Base-by-base conservation (phyloP, 2,329 filamentous ascomycete species). In the Teratosphaeria zuluensis region DNA sequence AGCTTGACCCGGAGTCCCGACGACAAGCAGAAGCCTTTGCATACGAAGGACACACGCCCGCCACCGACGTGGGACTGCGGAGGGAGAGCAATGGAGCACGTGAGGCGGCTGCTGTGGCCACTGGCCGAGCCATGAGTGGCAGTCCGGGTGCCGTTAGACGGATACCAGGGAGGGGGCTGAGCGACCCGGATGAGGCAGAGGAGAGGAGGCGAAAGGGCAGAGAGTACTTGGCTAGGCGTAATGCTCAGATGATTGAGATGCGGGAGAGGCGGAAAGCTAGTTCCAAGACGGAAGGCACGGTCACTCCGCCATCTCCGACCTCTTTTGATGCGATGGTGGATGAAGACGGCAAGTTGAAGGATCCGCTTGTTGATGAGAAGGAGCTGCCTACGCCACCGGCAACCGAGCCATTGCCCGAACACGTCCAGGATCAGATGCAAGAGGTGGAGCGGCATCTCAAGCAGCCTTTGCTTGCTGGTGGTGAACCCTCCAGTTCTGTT, bases 1-100 rank as follows among this genome's bases (percentile, higher is more conserved):
- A 84, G 56, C 77, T 85, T 42, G 78, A 82, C 56, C 79, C 80
- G 3, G 70, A 68, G 67, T 75, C 64, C 68, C 64, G 64, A 61
- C 69, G 61, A 59, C 59, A 70, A 70, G 58, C 68, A 31, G 72
- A 73, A 56, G 72, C 70, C 5, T 72, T 73, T 58, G 72, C 72
- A 4, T 74, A 64, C 59, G 69, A 73, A 60, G 70, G 71, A 12
- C 64, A 65, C 28, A 66, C 68, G 52, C 60, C 64, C 65, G 70
- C 64, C 65, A 73, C 59, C 53, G 65, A 69, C 60, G 65, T 61
- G 31, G 61, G 64, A 38, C 58, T 70, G 4, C 59, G 62, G 19
- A 61, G 69, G 57, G 70, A 73, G 63, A 68, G 63, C 53, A 60
- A 62, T 31, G 70, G 64, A 51, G 70, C 69, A 54, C 60, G 57